phyloP scores from a whole-genome alignment of 805 yeast genomes.

The Candida ortonii region DNA sequence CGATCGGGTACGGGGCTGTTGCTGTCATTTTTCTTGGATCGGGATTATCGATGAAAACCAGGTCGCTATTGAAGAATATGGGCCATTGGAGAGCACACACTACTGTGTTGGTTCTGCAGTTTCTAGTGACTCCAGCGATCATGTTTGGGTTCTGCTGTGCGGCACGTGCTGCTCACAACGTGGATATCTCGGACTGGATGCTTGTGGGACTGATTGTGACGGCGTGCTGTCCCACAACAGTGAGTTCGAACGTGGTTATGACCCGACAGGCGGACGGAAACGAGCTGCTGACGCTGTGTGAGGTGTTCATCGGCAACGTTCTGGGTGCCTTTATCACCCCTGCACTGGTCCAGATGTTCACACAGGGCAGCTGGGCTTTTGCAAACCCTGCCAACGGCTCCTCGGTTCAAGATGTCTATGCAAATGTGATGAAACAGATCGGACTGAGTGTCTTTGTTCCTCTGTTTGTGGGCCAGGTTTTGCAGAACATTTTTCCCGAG shows the following conservation, averaged over 20 bases:
- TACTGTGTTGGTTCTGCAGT: constrained; percentile 63
- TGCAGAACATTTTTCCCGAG: constrained; percentile 67
- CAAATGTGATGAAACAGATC: constrained; percentile 80
- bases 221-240: constrained; percentile 88
- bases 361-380: constrained; percentile 57
- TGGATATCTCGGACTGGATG: constrained; percentile 68
- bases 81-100: constrained; percentile 81
- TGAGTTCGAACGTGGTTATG: constrained; percentile 90
- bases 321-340: constrained; percentile 88
- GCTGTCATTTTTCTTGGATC: constrained; percentile 80
- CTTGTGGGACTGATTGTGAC: constrained; percentile 80
- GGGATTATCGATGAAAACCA: constrained; percentile 74
- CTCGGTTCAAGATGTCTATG: constrained; percentile 57
- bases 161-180: constrained; percentile 54
- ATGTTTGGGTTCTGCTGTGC: constrained; percentile 74
- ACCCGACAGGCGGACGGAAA: constrained; percentile 84
- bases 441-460: constrained; percentile 82
- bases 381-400: constrained; percentile 74
- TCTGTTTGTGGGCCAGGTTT: constrained; percentile 79
- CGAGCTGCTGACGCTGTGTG: constrained; percentile 69
- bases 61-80: constrained; percentile 57
- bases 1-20: constrained; percentile 83
- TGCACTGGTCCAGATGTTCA: constrained; percentile 72
- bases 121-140: constrained; percentile 47
- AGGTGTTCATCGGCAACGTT: constrained; percentile 80